phyloP scores from a whole-genome alignment of 106 monocot species.

The Hemerocallis citrina region DNA sequence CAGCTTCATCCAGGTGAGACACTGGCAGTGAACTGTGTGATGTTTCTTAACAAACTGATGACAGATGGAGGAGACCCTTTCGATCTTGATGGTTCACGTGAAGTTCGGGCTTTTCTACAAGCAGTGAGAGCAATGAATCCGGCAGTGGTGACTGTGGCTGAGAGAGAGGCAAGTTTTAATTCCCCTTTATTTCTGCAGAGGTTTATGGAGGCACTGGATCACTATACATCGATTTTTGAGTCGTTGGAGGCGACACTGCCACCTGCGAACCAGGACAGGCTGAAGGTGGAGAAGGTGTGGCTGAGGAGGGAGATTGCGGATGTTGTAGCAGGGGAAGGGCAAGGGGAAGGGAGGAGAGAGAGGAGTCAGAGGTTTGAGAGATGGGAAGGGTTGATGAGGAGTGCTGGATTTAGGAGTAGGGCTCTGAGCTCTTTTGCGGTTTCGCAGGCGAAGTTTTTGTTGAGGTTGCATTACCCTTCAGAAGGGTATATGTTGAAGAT shows the following conservation, averaged over 20 bases:
- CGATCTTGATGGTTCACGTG: conserved; percentile 7
- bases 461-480: conserved; percentile 82
- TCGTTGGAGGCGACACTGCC: conserved; percentile 86
- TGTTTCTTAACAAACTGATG: conserved; percentile 64
- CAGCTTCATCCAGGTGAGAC: conserved; percentile 47
- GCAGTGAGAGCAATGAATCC: conserved; percentile 54
- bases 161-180: conserved; percentile 48
- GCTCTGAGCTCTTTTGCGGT: conserved; percentile 56
- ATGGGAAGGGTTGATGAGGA: conserved; percentile 58
- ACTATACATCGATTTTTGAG: conserved; percentile 84
- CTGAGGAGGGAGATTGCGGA: conserved; percentile 66
- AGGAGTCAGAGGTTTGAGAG: conserved; percentile 45
- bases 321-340: conserved; percentile 33
- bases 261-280: conserved; percentile 55
- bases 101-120: conserved; percentile 27
- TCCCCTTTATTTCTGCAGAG: conserved; percentile 37
- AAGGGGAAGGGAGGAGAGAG: conserved; percentile 19
- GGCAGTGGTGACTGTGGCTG: conserved; percentile 72
- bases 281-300: conserved; percentile 72
- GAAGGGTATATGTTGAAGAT: conserved; percentile 76
- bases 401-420: conserved; percentile 26
- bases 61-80: conserved; percentile 8
- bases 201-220: conserved; percentile 56
- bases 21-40: conserved; percentile 69
- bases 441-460: conserved; percentile 77